Evolutionary conservation across 495 filamentous ascomycete species (phyloP), one percentile per base, ranked within the genome.

Genomic region (Penicillium bialowiezense): DNA sequence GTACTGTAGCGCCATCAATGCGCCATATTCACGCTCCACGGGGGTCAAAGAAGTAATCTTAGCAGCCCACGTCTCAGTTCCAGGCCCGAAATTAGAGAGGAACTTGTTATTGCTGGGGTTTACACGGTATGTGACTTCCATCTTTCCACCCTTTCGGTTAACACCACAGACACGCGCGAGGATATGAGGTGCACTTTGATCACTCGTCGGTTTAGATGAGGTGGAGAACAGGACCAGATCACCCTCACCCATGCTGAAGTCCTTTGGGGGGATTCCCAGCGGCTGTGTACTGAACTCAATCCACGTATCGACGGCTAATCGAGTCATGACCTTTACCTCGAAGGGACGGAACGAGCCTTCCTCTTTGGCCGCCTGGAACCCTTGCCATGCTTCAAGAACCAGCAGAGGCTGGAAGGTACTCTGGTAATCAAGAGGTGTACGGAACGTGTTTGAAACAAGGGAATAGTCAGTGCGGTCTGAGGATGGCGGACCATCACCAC

Each of bases 351-450:
- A 85, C 19, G 73, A 83, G 12, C 81, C 80, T 67, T 98, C 95
- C 58, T 98, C 91, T 59, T 89, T 90, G 3, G 87, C 82, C 38
- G 89, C 89, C 26, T 95, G 82, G 57, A 98, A 93, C 1, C 89
- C 86, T 64, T 95, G 88, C 93, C 93, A 98, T 40, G 91, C 92
- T 67, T 98, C 93, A 39, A 96, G 84, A 38, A 95, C 83, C 26
- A 98, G 78, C 31, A 98, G 74, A 9, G 93, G 95, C 48, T 91
- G 83, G 73, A 97, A 98, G 0, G 89, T 92, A 41, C 79, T 75
- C 68, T 95, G 89, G 60, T 97, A 98, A 44, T 88, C 83, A 40
- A 68, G 63, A 14, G 89, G 86, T 46, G 86, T 83, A 29, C 72
- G 68, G 69, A 95, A 98, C 0, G 80, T 77, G 56, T 87, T 85